Base-by-base conservation (phyloP, 345 rosid species). In the Garcia nutans region DNA sequence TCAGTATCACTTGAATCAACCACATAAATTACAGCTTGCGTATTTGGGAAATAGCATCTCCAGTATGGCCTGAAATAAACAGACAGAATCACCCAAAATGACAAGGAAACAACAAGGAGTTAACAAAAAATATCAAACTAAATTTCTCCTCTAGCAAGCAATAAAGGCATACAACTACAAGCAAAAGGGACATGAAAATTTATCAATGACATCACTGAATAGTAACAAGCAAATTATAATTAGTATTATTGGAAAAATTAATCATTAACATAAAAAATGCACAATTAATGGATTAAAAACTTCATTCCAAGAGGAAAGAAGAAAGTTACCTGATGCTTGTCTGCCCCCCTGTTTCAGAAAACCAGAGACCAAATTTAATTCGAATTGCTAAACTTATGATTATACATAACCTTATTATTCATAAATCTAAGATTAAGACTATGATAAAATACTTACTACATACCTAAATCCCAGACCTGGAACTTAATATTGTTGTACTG, bases 401-500 rank as follows among this genome's bases (percentile, higher is more conserved):
- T 3, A 15, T 15, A 54, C 16, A 2, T 17, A 17, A 15, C 19
- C 16, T 54, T 54, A 54, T 17, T 19, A 71, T 7, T 5, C 31
- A 55, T 16, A 54, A 54, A 50, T 24, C 56, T 31, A 67, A 16
- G 28, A 54, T 52, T 56, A 54, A 52, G 54, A 9, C 15, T 7
- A 22, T 6, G 19, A 8, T 45, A 59, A 59, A 68, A 7, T 10
- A 7, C 17, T 45, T 3, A 45, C 24, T 55, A 33, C 83, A 56
- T 76, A 80, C 83, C 83, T 13, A 80, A 71, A 80, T 80, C 84
- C 84, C 84, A 81, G 31, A 95, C 99, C 82, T 95, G 99, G 71
- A 95, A 95, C 79, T 91, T 95, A 83, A 95, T 95, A 76, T 93
- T 95, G 74, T 95, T 93, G 84, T 93, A 90, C 86, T 91, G 93